Percentiles rank a stretch among this genome's conserved stretches.
Conservation (phyloP, 768 basidiomycete genomes). For the Tulasnella sp. region DNA sequence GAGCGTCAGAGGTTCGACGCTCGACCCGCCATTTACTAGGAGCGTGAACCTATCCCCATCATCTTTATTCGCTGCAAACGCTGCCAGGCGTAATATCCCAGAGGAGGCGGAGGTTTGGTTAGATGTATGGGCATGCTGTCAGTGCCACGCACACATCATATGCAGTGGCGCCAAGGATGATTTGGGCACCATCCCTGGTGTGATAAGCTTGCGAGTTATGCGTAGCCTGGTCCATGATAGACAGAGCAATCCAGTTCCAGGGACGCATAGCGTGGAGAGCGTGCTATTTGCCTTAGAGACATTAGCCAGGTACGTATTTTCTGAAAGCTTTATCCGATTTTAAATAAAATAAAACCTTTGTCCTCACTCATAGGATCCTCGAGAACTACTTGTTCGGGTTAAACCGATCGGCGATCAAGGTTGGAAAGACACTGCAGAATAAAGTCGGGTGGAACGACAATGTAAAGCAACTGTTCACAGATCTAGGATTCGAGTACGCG, state of each 20-base stretch:
- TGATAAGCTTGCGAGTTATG: constrained; percentile 50
- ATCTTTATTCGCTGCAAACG: constrained; percentile 8
- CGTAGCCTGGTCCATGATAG: constrained; percentile 55
- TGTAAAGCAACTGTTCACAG: not conserved
- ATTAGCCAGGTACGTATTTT: no score
- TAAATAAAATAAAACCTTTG: not conserved
- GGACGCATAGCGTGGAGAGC: constrained; percentile 52
- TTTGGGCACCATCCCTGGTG: constrained; percentile 59
- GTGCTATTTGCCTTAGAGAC: constrained; percentile 28
- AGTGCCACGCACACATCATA: constrained; percentile 65
- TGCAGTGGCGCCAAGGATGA: constrained; percentile 25
- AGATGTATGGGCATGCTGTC: constrained; percentile 76
- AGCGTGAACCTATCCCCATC: not conserved
- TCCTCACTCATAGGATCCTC: constrained; percentile 40
- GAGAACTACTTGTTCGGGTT: constrained; percentile 60
- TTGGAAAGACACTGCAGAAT: not conserved
- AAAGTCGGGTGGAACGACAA: constrained; percentile 17
- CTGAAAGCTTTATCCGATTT: no score
- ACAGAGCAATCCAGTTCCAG: constrained; percentile 38
- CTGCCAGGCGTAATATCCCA: no score
- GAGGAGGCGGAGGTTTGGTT: constrained; percentile 37
- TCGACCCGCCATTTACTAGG: constrained; percentile 49
- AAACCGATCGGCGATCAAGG: constrained; percentile 23
- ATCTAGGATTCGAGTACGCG: no score
- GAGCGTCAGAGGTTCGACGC: constrained; percentile 56